Percentiles rank a stretch among this genome's conserved stretches.
Conservation (phyloP, 2,329 filamentous ascomycete species). For the Trichoderma sp. region DNA sequence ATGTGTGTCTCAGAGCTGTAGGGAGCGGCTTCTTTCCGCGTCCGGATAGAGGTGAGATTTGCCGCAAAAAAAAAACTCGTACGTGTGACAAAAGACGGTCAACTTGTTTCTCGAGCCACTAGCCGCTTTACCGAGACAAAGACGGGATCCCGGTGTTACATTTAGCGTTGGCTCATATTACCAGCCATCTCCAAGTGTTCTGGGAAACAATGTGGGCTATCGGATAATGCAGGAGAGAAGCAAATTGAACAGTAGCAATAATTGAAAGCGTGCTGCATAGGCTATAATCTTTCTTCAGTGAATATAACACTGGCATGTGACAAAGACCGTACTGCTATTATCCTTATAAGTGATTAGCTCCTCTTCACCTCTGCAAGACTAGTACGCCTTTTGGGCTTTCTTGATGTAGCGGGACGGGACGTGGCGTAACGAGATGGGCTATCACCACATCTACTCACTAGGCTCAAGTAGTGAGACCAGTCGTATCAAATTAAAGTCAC, state of each 20-base stretch:
- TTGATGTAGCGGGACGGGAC: neutral
- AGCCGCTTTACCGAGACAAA: neutral
- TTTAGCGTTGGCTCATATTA: neutral
- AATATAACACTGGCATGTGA: neutral
- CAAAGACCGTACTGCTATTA: neutral
- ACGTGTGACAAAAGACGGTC: neutral
- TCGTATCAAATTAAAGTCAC: neutral
- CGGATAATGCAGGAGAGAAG: neutral
- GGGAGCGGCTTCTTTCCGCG: neutral
- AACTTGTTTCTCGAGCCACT: neutral
- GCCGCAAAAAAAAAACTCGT: neutral
- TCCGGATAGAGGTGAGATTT: neutral
- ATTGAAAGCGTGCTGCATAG: neutral
- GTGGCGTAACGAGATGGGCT: neutral
- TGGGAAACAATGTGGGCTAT: neutral
- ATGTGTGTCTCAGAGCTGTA: neutral
- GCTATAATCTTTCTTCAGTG: neutral
- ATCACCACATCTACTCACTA: neutral
- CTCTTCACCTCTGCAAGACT: neutral
- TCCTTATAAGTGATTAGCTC: neutral
- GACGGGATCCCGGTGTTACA: neutral
- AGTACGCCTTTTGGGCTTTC: neutral
- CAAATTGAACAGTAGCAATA: neutral
- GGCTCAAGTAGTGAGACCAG: neutral
- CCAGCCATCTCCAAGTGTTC: neutral